Evolutionary conservation across 768 basidiomycete genomes (phyloP).

Genomic region (Royoungia palumana): DNA sequence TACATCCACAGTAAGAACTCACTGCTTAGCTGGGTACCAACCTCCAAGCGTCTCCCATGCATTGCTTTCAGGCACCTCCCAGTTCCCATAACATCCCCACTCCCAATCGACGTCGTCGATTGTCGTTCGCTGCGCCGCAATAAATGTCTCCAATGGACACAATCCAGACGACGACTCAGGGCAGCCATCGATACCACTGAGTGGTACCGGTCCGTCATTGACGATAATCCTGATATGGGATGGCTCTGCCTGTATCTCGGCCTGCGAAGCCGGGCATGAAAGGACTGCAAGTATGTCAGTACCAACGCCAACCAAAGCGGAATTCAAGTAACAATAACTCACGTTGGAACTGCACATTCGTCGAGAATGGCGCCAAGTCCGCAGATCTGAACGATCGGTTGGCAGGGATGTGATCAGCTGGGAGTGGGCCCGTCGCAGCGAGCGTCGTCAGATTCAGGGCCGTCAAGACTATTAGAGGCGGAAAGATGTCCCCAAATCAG

Average conservation of each 20-base stretch:
- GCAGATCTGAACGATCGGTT: constrained; percentile 69
- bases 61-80: constrained; percentile 62
- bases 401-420: constrained; percentile 64
- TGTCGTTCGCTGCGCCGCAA: constrained; percentile 62
- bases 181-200: constrained; percentile 76
- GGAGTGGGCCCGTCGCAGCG: constrained; percentile 69
- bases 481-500: neutral
- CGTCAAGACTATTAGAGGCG: constrained; percentile 56
- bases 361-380: constrained; percentile 81
- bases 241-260: constrained; percentile 37
- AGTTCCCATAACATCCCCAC: constrained; percentile 74
- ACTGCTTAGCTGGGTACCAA: constrained; percentile 18
- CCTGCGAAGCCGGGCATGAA: constrained; percentile 39
- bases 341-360: constrained; percentile 90
- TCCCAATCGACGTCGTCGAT: constrained; percentile 68
- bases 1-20: no score
- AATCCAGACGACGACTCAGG: constrained; percentile 57
- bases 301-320: neutral
- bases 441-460: constrained; percentile 81
- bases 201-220: constrained; percentile 83
- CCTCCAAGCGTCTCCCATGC: constrained; percentile 59
- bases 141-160: constrained; percentile 72
- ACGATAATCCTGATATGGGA: constrained; percentile 76
- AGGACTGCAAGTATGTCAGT: constrained; percentile 47
- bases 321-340: constrained; percentile 32